These are phyloP conservation scores for Meyerozyma elateridarum DNA, from an alignment of 1,139 yeast species.

Conservation along the genomic window DNA sequence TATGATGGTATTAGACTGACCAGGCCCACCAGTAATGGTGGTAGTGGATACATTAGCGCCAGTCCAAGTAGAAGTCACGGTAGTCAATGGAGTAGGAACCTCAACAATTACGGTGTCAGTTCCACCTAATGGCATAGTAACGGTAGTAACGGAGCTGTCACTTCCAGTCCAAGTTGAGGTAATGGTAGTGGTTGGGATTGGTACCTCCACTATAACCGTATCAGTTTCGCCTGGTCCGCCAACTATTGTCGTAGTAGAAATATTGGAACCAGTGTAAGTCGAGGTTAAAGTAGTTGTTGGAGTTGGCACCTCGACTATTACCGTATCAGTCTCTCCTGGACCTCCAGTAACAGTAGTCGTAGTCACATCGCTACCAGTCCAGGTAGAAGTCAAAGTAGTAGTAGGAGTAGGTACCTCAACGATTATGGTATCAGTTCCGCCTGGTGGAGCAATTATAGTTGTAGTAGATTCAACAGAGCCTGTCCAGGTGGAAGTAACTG, in stretches of 20 bases:
- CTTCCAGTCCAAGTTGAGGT: slow-evolving; percentile 2
- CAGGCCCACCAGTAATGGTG: slow-evolving; percentile 4
- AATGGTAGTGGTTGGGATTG: slow-evolving; percentile 14
- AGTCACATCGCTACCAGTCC: slow-evolving; percentile 9
- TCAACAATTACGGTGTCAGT: slow-evolving; percentile 6
- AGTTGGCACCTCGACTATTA: slow-evolving; percentile 7
- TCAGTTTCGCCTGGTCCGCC: slow-evolving; percentile 10
- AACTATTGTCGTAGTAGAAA: slow-evolving; percentile 4
- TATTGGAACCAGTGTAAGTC: slow-evolving; percentile 10
- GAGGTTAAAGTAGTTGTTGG: slow-evolving; percentile 10
- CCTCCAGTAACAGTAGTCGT: slow-evolving; percentile 6
- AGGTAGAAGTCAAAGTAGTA: slow-evolving; percentile 7
- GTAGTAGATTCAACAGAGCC: not conserved
- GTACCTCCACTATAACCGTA: slow-evolving; percentile 16
- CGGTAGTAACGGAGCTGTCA: not conserved
- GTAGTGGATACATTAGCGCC: slow-evolving; percentile 5
- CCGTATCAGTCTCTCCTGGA: slow-evolving; percentile 4
- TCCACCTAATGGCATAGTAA: not conserved
- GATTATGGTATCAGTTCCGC: slow-evolving; percentile 3
- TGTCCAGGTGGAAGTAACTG: slow-evolving; percentile 2
- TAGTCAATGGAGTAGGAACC: slow-evolving; percentile 7
- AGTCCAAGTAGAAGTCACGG: slow-evolving; percentile 2
- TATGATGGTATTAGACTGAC: slow-evolving; percentile 5
- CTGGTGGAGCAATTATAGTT: slow-evolving; percentile 1
- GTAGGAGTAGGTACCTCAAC: slow-evolving; percentile 10